Evolutionary conservation across 2,329 filamentous ascomycete species (phyloP).

Genomic region (Aspergillus sp.): DNA sequence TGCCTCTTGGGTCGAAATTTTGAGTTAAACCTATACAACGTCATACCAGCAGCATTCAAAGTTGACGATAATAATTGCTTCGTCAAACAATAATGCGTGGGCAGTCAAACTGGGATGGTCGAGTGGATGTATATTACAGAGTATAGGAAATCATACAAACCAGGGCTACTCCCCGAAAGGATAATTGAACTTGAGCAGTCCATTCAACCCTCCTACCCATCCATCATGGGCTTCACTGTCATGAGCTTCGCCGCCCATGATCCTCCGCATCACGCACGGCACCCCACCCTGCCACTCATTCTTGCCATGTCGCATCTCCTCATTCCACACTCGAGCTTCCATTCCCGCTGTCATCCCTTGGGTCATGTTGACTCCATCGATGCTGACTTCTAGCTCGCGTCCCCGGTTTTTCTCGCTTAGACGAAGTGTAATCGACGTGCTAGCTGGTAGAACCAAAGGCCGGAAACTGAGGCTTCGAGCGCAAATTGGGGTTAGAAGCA

Average conservation of each 20-base stretch:
- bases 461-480: conserved; percentile 90
- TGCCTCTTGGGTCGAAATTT: conserved; percentile 2
- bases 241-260: conserved; percentile 61
- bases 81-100: not conserved
- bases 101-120: not conserved
- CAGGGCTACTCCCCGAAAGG: conserved; percentile 76
- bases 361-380: conserved; percentile 72
- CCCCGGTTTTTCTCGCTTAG: conserved; percentile 81
- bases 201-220: conserved; percentile 95
- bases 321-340: conserved; percentile 87
- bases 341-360: conserved; percentile 72
- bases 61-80: not conserved
- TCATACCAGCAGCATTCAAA: not conserved
- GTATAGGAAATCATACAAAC: not conserved
- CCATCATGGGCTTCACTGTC: conserved; percentile 78
- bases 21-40: not conserved
- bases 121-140: not conserved
- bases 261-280: conserved; percentile 80
- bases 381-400: conserved; percentile 75
- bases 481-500: conserved; percentile 92
- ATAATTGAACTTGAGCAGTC: conserved; percentile 94
- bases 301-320: conserved; percentile 65
- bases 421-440: conserved; percentile 79
- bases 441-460: conserved; percentile 84
- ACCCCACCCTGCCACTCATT: conserved; percentile 76